Evolutionary conservation across 2,329 filamentous ascomycete species (phyloP), one percentile per base, ranked within the genome.

Genomic region (Nigrospora oryzae): DNA sequence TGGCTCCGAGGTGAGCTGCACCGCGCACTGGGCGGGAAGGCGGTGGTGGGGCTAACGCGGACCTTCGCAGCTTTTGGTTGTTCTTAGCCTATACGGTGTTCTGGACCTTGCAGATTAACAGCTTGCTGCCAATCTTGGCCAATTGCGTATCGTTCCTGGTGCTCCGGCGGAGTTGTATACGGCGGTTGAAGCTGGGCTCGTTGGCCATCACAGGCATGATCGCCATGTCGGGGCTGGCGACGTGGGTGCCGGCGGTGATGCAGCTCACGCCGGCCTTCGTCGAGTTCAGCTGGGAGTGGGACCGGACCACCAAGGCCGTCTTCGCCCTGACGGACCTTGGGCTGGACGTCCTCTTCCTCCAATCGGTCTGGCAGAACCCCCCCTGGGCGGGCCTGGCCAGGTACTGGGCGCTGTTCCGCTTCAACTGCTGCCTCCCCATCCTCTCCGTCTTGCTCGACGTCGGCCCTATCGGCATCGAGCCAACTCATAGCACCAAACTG

Each of bases 261-360:
- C 39, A 41, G 39, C 19, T 41, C 17, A 30, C 33, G 19, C 14
- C 40, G 12, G 28, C 23, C 33, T 35, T 42, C 33, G 28, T 36
- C 14, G 32, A 12, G 33, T 32, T 76, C 45, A 77, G 77, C 48
- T 53, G 64, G 0, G 56, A 71, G 23, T 78, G 73, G 74, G 74
- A 78, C 43, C 69, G 72, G 23, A 57, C 64, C 34, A 73, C 71
- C 13, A 77, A 77, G 47, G 62, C 68, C 1, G 57, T 77, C 3
- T 74, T 74, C 47, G 54, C 75, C 2, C 41, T 73, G 2, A 63
- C 75, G 10, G 73, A 77, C 45, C 70, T 65, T 1, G 56, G 54
- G 0, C 63, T 77, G 14, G 77, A 77, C 46, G 68, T 63, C 54
- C 74, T 73, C 49, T 77, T 77, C 49, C 60, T 77, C 4, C 53